Evolutionary conservation across 441 rosid genomes (phyloP), one percentile per base, ranked within the genome.

Genomic region (Erodium texanum): DNA sequence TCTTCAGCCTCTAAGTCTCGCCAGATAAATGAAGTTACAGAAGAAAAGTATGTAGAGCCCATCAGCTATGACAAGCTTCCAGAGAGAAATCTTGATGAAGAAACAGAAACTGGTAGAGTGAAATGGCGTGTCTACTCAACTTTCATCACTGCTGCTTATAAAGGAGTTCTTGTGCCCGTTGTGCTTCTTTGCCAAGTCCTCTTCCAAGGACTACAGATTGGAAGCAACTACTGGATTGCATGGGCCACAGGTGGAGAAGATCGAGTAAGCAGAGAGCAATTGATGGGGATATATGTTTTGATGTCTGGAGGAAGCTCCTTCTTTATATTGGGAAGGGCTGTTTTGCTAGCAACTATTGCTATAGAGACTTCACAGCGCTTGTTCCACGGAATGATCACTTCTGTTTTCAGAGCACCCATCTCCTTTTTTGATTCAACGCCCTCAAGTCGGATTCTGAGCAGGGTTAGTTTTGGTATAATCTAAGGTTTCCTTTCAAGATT

Each of bases 171-270:
- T 50, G 83, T 91, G 68, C 99, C 97, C 0, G 10, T 88, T 71
- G 89, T 94, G 73, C 54, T 94, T 69, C 65, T 94, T 80, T 96
- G 97, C 54, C 99, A 94, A 80, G 81, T 88, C 69, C 78, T 82
- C 20, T 94, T 89, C 84, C 99, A 94, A 80, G 69, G 82, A 66
- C 78, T 94, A 45, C 97, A 94, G 79, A 81, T 91, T 54, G 87
- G 88, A 38, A 91, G 99, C 68, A 94, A 94, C 68, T 94, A 91
- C 73, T 94, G 99, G 99, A 91, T 94, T 90, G 96, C 99, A 56
- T 91, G 97, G 97, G 78, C 89, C 74, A 83, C 86, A 77, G 89
- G 96, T 69, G 82, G 81, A 27, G 70, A 72, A 11, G 66, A 56
- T 67, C 34, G 24, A 24, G 76, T 85, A 67, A 68, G 72, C 61